These are phyloP conservation scores for Epichloe elymi DNA, from an alignment of 2,329 filamentous ascomycete species.

Conservation along the genomic window DNA sequence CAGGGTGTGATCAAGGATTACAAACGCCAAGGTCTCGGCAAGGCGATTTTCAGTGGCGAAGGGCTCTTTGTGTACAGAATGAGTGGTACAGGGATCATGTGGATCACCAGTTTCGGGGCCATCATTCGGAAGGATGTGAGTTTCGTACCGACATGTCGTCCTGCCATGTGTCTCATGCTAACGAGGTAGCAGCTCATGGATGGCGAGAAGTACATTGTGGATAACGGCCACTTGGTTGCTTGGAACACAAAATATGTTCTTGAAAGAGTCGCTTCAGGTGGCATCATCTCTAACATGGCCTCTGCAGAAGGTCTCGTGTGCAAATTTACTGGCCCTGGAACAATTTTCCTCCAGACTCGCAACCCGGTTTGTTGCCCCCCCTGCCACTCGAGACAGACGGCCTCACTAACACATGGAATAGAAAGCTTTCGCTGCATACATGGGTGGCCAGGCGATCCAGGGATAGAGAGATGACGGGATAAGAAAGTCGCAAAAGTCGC, in stretches of 20 bases:
- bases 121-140: constrained; percentile 85
- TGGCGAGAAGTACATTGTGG: constrained; percentile 80
- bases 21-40: constrained; percentile 72
- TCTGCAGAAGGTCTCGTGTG: constrained; percentile 84
- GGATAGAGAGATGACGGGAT: constrained; percentile 8
- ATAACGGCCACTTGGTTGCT: constrained; percentile 86
- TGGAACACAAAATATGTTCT: constrained; percentile 95
- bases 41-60: constrained; percentile 89
- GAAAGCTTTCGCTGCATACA: constrained; percentile 39
- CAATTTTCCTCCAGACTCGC: constrained; percentile 83
- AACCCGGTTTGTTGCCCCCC: constrained; percentile 46
- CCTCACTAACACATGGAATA: constrained; percentile 12
- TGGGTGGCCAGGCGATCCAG: constrained; percentile 32
- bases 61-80: constrained; percentile 86
- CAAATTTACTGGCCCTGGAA: constrained; percentile 85
- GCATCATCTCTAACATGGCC: constrained; percentile 76
- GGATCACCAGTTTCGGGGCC: constrained; percentile 87
- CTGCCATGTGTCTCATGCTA: neutral
- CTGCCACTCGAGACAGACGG: neutral
- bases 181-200: constrained; percentile 32
- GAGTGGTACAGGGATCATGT: constrained; percentile 65
- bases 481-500: neutral
- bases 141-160: neutral
- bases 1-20: constrained; percentile 81
- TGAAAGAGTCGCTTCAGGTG: constrained; percentile 79